Conservation (phyloP, 2,329 filamentous ascomycete genomes). For the Xenosphaeropsis pyriputrescens region DNA sequence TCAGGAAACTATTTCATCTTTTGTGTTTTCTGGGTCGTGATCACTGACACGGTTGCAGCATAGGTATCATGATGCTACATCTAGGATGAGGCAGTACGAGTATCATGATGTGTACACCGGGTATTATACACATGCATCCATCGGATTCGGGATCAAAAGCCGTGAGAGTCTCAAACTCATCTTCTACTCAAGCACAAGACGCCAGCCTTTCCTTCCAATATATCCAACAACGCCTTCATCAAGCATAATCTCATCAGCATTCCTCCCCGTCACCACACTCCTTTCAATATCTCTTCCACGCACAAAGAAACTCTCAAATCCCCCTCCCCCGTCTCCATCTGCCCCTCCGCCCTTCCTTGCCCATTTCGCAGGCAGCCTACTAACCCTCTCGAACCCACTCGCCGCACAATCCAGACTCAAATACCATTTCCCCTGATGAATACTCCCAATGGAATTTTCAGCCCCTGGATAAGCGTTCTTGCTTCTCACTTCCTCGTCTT, state of each 20-base stretch:
- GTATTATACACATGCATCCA: no score
- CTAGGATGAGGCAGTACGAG: no score
- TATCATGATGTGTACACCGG: no score
- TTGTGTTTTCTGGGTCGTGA: no score
- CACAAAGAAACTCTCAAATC: conserved; percentile 45
- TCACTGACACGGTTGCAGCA: no score
- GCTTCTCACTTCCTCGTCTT: conserved; percentile 36
- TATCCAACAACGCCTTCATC: conserved; percentile 47
- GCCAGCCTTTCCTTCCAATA: conserved; percentile 45
- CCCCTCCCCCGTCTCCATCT: conserved; percentile 7
- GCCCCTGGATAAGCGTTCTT: conserved; percentile 56
- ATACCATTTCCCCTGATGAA: conserved; percentile 55
- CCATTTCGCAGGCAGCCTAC: conserved; percentile 11
- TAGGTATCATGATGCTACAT: no score
- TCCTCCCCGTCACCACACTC: conserved; percentile 51
- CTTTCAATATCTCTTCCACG: conserved; percentile 42
- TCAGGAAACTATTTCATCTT: no score
- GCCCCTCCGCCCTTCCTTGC: conserved; percentile 8
- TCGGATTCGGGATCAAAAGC: no score
- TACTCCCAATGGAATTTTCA: conserved; percentile 47
- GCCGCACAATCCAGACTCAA: conserved; percentile 43
- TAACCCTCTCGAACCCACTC: conserved; percentile 36
- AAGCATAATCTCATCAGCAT: conserved; percentile 39
- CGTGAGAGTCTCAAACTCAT: no score
- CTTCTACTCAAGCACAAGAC: conserved; percentile 22